Evolutionary conservation across 345 rosid genomes (phyloP).

Genomic region (Acer campestre): DNA sequence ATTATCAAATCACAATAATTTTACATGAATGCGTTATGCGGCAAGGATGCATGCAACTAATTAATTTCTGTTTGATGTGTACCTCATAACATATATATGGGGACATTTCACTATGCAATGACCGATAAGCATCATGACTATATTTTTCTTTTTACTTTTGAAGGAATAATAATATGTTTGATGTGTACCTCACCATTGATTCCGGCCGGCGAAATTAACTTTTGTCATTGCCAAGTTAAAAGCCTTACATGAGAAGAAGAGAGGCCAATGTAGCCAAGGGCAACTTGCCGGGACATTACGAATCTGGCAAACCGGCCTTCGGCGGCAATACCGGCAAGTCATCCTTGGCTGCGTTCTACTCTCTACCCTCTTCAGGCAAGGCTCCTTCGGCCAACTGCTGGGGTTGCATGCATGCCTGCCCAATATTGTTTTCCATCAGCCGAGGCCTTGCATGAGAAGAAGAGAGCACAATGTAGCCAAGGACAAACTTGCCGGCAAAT

Average conservation of each 20-base stretch:
- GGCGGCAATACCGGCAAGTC: constrained; percentile 27
- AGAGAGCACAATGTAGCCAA: constrained; percentile 29
- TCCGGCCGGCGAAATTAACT: background rate
- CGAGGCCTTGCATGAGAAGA: constrained; percentile 27
- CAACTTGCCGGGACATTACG: constrained; percentile 27
- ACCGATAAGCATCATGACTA: too few relatives aligned
- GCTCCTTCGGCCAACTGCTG: background rate
- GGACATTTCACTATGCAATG: background rate
- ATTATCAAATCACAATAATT: constrained; percentile 1
- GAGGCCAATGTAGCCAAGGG: constrained; percentile 33
- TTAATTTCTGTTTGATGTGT: background rate
- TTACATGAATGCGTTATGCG: background rate
- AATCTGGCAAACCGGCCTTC: background rate
- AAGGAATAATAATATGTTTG: background rate
- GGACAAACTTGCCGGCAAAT: constrained; percentile 27
- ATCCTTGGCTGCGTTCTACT: constrained; percentile 35
- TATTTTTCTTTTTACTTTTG: background rate
- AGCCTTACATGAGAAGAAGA: constrained; percentile 31
- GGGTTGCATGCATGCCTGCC: background rate
- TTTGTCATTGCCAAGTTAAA: background rate
- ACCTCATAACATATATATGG: background rate
- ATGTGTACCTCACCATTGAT: too few relatives aligned
- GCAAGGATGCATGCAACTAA: background rate
- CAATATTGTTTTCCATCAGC: background rate
- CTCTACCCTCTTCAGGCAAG: constrained; percentile 20